Evolutionary conservation across 192 early-diverging fungal species (phyloP).

Genomic region (Entophlyctis luteolus): DNA sequence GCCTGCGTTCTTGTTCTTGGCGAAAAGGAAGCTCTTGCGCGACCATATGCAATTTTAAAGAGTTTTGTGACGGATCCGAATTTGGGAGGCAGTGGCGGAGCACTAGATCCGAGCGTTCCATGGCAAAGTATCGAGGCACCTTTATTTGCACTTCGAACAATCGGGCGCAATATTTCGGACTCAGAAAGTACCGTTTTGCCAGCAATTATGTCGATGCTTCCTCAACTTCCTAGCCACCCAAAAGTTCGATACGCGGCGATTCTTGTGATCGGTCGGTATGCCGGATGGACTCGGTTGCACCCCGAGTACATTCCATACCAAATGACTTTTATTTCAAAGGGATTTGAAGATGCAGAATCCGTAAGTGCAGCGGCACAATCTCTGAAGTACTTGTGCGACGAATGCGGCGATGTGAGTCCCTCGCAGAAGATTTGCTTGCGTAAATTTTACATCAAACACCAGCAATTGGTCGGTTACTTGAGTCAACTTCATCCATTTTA

Average conservation of each 20-base stretch:
- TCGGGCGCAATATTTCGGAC: constrained; percentile 78
- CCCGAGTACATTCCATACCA: constrained; percentile 90
- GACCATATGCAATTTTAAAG: constrained; percentile 59
- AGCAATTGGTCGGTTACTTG: constrained; percentile 75
- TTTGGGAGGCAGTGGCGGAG: constrained; percentile 29
- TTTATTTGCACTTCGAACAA: constrained; percentile 86
- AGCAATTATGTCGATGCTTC: constrained; percentile 85
- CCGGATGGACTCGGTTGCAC: constrained; percentile 84
- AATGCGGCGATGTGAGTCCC: constrained; percentile 74
- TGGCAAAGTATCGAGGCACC: constrained; percentile 97
- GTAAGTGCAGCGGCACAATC: constrained; percentile 81
- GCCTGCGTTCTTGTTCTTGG: constrained; percentile 86
- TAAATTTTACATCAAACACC: not conserved
- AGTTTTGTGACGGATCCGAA: constrained; percentile 30
- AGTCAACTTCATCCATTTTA: constrained; percentile 82
- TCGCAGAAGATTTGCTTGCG: not conserved
- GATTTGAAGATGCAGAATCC: constrained; percentile 82
- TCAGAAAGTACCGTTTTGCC: constrained; percentile 76
- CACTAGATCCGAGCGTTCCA: constrained; percentile 39
- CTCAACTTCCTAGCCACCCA: constrained; percentile 84
- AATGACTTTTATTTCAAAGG: constrained; percentile 82
- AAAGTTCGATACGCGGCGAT: constrained; percentile 95
- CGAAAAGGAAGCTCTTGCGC: constrained; percentile 64
- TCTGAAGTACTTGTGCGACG: constrained; percentile 84
- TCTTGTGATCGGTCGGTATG: constrained; percentile 92